Percentiles rank a stretch among this genome's conserved stretches.
phyloP scores from a whole-genome alignment of 768 basidiomycete species.

The Aureoboletus auriporus region DNA sequence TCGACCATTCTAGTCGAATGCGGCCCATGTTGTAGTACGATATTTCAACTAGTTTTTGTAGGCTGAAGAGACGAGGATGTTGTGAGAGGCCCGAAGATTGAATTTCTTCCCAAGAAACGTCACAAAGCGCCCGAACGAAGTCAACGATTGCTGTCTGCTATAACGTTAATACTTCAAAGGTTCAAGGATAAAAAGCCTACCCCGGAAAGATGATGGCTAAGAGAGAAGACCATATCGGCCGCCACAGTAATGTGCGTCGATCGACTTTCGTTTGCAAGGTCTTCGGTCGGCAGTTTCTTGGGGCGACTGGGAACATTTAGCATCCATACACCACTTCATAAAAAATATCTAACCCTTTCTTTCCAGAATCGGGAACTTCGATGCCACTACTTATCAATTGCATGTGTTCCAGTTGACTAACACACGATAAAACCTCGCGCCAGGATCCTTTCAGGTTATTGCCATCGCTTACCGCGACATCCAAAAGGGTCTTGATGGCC shows the following conservation, averaged over 20 bases:
- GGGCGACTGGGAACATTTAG: conserved; percentile 30
- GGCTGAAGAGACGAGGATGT: conserved; percentile 91
- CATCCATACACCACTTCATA: background rate
- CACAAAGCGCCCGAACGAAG: conserved; percentile 92
- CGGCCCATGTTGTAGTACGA: conserved; percentile 99
- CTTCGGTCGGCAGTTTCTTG: conserved; percentile 78
- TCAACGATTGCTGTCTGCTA: conserved; percentile 91
- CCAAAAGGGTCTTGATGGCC: conserved; percentile 91
- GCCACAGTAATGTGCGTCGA: conserved; percentile 98
- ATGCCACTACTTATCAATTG: conserved; percentile 91
- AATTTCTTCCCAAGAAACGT: conserved; percentile 99
- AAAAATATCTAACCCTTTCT: conserved; percentile 64
- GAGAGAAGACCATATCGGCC: conserved; percentile 98
- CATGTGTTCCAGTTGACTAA: conserved; percentile 98
- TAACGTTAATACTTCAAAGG: conserved; percentile 6
- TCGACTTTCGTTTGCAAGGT: conserved; percentile 92
- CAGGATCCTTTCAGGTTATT: conserved; percentile 94
- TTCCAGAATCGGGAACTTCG: conserved; percentile 73
- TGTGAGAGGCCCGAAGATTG: conserved; percentile 94
- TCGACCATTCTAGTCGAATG: conserved; percentile 97
- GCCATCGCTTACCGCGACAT: conserved; percentile 94
- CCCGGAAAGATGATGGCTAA: conserved; percentile 91
- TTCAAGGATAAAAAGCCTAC: conserved; percentile 45
- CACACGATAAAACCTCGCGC: conserved; percentile 95
- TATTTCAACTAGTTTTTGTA: conserved; percentile 98